These are phyloP conservation scores for Trypanosoma congolense DNA, from an alignment of 208 protist genomes.

Conservation along the genomic window DNA sequence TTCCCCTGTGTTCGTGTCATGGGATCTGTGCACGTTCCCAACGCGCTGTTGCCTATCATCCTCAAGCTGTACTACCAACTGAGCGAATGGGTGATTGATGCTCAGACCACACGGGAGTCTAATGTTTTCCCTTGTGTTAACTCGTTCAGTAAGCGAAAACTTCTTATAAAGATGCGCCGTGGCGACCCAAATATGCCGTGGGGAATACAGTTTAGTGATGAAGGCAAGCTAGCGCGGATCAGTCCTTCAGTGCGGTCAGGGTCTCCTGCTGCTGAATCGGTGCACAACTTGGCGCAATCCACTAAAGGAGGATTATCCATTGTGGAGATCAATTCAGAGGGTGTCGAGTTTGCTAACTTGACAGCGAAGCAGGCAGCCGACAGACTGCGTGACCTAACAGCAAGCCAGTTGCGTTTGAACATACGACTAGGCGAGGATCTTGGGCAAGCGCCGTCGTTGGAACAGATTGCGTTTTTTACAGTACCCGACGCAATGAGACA, in stretches of 20 bases:
- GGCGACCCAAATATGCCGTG: not conserved
- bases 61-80: slow-evolving; percentile 18
- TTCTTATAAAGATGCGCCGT: slow-evolving; percentile 10
- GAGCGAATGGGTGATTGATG: slow-evolving; percentile 16
- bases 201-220: slow-evolving; percentile 17
- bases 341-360: slow-evolving; percentile 5
- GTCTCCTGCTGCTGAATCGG: slow-evolving; percentile 2
- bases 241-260: slow-evolving; percentile 13
- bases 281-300: slow-evolving; percentile 6
- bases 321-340: slow-evolving; percentile 8
- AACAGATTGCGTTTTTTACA: slow-evolving; percentile 20
- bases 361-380: not conserved
- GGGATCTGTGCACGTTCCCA: slow-evolving; percentile 12
- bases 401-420: slow-evolving; percentile 5
- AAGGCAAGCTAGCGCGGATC: slow-evolving; percentile 10
- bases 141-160: slow-evolving; percentile 12
- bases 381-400: not conserved
- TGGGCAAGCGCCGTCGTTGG: not conserved
- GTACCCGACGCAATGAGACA: not conserved
- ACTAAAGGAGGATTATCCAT: slow-evolving; percentile 8
- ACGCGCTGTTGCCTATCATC: slow-evolving; percentile 14
- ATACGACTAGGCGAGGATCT: not conserved
- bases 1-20: slow-evolving; percentile 16
- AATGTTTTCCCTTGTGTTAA: not conserved
- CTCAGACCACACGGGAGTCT: not conserved